phyloP scores from a whole-genome alignment of 2,329 filamentous ascomycete genomes.

The Penicillium rolfsii region DNA sequence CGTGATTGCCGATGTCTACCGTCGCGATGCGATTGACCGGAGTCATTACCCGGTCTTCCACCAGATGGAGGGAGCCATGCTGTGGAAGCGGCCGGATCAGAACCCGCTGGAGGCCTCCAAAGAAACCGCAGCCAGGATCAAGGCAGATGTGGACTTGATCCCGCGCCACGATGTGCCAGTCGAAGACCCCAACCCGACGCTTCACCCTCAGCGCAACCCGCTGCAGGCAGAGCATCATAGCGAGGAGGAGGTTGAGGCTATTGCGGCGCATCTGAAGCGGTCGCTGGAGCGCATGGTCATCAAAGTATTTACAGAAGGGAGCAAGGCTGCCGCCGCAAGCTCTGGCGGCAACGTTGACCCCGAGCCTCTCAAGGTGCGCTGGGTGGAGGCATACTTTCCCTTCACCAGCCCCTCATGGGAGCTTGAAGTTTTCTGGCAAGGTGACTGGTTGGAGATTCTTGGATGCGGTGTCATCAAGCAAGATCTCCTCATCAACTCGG shows the following conservation, averaged over 20 bases:
- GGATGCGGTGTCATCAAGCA: conserved; percentile 92
- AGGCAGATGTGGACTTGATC: conserved; percentile 69
- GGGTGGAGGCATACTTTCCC: conserved; percentile 97
- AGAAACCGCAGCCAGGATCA: conserved; percentile 63
- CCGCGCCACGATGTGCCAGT: conserved; percentile 76
- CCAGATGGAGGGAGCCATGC: conserved; percentile 94
- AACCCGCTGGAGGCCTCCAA: conserved; percentile 37
- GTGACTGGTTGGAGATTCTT: conserved; percentile 93
- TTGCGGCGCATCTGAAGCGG: conserved; percentile 83
- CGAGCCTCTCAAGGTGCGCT: conserved; percentile 82
- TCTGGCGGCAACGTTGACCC: conserved; percentile 56
- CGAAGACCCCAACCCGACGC: conserved; percentile 79
- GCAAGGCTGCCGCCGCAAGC: conserved; percentile 62
- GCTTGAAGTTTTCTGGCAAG: conserved; percentile 90
- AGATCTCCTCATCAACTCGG: conserved; percentile 75
- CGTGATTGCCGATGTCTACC: conserved; percentile 92
- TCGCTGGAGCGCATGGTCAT: conserved; percentile 88
- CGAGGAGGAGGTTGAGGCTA: conserved; percentile 75
- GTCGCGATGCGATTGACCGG: conserved; percentile 89
- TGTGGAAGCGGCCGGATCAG: conserved; percentile 71
- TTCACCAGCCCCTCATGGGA: conserved; percentile 97
- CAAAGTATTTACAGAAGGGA: conserved; percentile 81
- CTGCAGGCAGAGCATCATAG: conserved; percentile 74
- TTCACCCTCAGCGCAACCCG: conserved; percentile 78
- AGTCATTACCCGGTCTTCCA: conserved; percentile 97